A percentile compares a stretch with the other conserved stretches of the same genome.
phyloP scores from a whole-genome alignment of 2,329 filamentous ascomycete genomes.

The Cladosporium sp. region DNA sequence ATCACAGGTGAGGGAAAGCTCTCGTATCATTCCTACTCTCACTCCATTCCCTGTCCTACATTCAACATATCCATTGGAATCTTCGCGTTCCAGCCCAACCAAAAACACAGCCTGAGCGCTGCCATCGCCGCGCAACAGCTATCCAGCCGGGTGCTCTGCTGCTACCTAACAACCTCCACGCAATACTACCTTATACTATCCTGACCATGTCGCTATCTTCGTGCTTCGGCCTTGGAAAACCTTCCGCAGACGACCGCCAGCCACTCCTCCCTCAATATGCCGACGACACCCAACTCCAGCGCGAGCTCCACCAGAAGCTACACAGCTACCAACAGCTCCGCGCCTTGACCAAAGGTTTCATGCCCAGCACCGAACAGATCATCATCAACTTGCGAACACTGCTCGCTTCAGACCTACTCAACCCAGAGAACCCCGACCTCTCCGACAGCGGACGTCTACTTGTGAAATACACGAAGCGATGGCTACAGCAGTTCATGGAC shows the following conservation, averaged over 20 bases:
- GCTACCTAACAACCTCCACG: not conserved
- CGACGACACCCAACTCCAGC: slow-evolving; percentile 74
- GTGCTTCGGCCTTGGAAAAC: slow-evolving; percentile 57
- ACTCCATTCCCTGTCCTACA: too few relatives aligned
- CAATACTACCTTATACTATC: not conserved
- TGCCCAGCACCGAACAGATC: slow-evolving; percentile 84
- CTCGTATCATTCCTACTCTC: too few relatives aligned
- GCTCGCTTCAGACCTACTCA: slow-evolving; percentile 71
- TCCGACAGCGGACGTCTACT: slow-evolving; percentile 73
- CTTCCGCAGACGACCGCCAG: slow-evolving; percentile 55
- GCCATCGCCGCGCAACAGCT: too few relatives aligned
- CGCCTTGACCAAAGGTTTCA: slow-evolving; percentile 75
- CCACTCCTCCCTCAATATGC: slow-evolving; percentile 78
- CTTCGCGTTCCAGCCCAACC: too few relatives aligned
- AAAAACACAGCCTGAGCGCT: too few relatives aligned
- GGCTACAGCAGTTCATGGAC: slow-evolving; percentile 75
- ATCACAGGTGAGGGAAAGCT: too few relatives aligned
- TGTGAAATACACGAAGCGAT: slow-evolving; percentile 65
- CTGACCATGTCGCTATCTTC: slow-evolving; percentile 45
- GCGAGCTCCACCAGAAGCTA: slow-evolving; percentile 77
- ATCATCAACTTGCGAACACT: slow-evolving; percentile 76
- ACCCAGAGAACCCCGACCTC: slow-evolving; percentile 67
- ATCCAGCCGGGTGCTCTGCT: too few relatives aligned
- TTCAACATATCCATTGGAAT: too few relatives aligned
- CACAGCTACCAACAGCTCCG: slow-evolving; percentile 89